Evolutionary conservation across 805 yeast species (phyloP).

Genomic region (Lipomyces mesembrius): DNA sequence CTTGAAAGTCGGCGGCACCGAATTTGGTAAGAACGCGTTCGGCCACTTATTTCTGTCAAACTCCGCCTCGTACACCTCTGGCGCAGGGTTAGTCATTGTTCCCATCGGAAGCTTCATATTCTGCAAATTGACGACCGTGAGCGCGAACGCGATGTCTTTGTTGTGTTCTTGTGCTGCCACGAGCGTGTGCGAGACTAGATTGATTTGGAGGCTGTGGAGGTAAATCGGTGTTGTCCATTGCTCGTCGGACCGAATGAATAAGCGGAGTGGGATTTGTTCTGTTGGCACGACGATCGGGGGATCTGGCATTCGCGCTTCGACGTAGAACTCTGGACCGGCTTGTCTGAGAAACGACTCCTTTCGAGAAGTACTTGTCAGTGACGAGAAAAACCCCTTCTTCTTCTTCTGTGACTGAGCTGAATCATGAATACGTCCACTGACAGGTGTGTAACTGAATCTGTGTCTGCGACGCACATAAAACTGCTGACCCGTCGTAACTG

Average conservation of each 20-base stretch:
- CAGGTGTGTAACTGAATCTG: slow-evolving; percentile 22
- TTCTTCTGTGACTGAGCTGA: slow-evolving; percentile 3
- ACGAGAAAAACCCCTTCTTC: slow-evolving; percentile 22
- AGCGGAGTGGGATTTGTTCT: slow-evolving; percentile 41
- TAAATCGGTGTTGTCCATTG: slow-evolving; percentile 49
- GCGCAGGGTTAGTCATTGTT: slow-evolving; percentile 4
- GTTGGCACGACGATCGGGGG: slow-evolving; percentile 56
- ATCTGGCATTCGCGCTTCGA: slow-evolving; percentile 56
- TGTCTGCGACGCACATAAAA: slow-evolving; percentile 51
- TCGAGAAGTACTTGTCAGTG: slow-evolving; percentile 4
- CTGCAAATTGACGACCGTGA: slow-evolving; percentile 39
- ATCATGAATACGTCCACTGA: background rate
- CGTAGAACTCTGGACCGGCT: slow-evolving; percentile 41
- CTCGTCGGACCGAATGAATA: slow-evolving; percentile 22
- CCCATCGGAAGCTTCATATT: slow-evolving; percentile 26
- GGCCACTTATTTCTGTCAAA: slow-evolving; percentile 17
- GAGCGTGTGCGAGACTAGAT: slow-evolving; percentile 43
- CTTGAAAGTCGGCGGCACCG: slow-evolving; percentile 58
- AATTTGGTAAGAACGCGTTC: slow-evolving; percentile 47
- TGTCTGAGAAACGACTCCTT: slow-evolving; percentile 17
- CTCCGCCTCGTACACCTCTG: slow-evolving; percentile 23
- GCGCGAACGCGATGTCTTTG: slow-evolving; percentile 29
- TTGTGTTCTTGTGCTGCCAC: slow-evolving; percentile 42
- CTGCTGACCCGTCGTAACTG: slow-evolving; percentile 39
- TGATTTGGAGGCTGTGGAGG: slow-evolving; percentile 50